Base-by-base conservation (phyloP, 345 rosid species). In the Salix viminalis region DNA sequence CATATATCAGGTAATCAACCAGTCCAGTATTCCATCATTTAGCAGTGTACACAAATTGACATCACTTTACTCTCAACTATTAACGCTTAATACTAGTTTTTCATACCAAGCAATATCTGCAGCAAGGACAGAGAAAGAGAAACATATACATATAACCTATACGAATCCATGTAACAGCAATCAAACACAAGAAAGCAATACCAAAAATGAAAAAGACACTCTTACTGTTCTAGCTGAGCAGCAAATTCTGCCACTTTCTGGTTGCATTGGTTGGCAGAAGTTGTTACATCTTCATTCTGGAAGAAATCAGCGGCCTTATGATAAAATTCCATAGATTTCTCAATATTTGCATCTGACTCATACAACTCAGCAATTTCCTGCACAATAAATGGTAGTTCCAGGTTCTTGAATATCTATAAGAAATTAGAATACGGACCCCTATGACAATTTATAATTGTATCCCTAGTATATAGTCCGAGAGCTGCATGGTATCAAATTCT, bases 201-300 rank as follows among this genome's bases (percentile, higher is more conserved):
- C 54, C 60, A 58, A 72, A 46, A 65, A 74, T 36, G 32, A 66
- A 30, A 66, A 30, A 24, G 37, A 80, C 24, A 80, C 67, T 36
- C 92, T 88, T 90, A 96, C 99, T 89, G 92, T 83, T 90, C 96
- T 78, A 93, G 78, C 82, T 93, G 94, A 76, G 96, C 96, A 79
- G 98, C 92, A 84, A 85, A 96, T 79, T 93, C 96, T 24, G 99
- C 98, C 78, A 96, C 98, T 88, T 96, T 96, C 77, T 87, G 98
- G 85, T 85, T 96, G 92, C 99, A 93, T 80, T 96, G 99, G 82
- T 96, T 96, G 77, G 99, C 99, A 84, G 98, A 84, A 80, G 97
- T 89, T 39, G 91, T 90, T 71, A 89, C 92, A 76, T 96, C 98
- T 87, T 81, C 84, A 62, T 64, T 75, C 61, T 76, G 80, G 75